Evolutionary conservation across 148 eudicot genomes (phyloP), one percentile per base, ranked within the genome.

Genomic region (Amaranthus cruentus): DNA sequence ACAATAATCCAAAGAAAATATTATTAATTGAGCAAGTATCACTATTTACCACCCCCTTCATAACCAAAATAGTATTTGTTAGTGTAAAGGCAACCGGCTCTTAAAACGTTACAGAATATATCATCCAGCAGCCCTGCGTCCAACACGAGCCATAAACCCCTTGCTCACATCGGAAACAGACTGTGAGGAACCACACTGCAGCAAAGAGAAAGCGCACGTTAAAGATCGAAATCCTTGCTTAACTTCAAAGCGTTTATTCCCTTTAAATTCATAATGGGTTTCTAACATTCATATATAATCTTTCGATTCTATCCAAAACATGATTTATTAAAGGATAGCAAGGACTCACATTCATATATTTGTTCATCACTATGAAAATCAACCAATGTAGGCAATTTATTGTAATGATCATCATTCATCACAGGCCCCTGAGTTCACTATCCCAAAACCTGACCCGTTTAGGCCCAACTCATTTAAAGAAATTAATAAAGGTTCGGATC

Each of bases 141-240:
- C 78, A 63, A 79, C 81, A 74, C 71, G 82, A 70, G 78, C 82
- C 75, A 79, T 62, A 46, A 75, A 79, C 9, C 75, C 78, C 55
- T 47, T 59, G 48, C 65, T 70, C 62, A 75, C 60, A 54, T 75
- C 67, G 38, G 82, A 70, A 54, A 75, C 82, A n/a, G 76, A 80
- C 28, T 72, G 65, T 46, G 72, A 62, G 0, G 82, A 80, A 18
- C 78, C 78, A 65, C 82, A 79, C 82, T 79, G 77, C 53, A 49
- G 42, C 52, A 73, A 64, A 51, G 50, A 5, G 4, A 69, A 53
- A 53, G 18, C 18, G 18, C 9, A 57, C 12, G 54, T 59, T 44
- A 56, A 2, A 6, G 21, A 65, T 6, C 8, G 7, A 18, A 7
- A 15, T 58, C 38, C 38, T 15, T 58, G 21, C 7, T 60, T 21